A percentile compares a stretch with the other conserved stretches of the same genome.
Evolutionary conservation across 1,284 basidiomycete genomes (phyloP).

Genomic region (Irpex lacteus): DNA sequence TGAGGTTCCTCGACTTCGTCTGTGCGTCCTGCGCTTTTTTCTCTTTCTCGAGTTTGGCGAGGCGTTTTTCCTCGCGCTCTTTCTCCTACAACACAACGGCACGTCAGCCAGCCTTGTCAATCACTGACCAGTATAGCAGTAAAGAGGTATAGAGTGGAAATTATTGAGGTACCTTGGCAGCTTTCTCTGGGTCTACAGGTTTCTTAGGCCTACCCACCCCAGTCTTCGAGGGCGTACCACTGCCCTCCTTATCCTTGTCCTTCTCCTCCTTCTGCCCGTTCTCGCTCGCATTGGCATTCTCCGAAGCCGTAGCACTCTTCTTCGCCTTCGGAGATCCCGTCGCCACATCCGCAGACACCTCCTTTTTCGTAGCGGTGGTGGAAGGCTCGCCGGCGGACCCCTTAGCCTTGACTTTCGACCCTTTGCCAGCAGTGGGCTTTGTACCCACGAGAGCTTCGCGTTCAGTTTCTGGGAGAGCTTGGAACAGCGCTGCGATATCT

Average conservation of each 20-base stretch:
- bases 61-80: constrained; percentile 62
- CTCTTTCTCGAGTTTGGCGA: constrained; percentile 62
- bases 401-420: constrained; percentile 1
- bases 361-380: neutral
- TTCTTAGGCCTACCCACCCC: constrained; percentile 46
- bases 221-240: constrained; percentile 8
- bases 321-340: neutral
- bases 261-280: neutral
- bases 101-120: too few relatives aligned
- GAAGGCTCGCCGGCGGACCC: neutral
- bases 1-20: constrained; percentile 67
- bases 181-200: constrained; percentile 52
- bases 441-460: constrained; percentile 50
- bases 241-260: constrained; percentile 26
- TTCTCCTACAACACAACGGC: constrained; percentile 46
- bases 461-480: constrained; percentile 54
- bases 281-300: too few relatives aligned
- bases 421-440: constrained; percentile 32
- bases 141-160: too few relatives aligned
- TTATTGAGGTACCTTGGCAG: constrained; percentile 55
- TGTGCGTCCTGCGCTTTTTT: constrained; percentile 68
- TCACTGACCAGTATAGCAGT: too few relatives aligned
- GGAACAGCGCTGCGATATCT: constrained; percentile 51
- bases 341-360: neutral
- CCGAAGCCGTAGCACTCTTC: neutral